Evolutionary conservation across 2,329 filamentous ascomycete species (phyloP), one percentile per base, ranked within the genome.

Genomic region (Trichoderma sp.): DNA sequence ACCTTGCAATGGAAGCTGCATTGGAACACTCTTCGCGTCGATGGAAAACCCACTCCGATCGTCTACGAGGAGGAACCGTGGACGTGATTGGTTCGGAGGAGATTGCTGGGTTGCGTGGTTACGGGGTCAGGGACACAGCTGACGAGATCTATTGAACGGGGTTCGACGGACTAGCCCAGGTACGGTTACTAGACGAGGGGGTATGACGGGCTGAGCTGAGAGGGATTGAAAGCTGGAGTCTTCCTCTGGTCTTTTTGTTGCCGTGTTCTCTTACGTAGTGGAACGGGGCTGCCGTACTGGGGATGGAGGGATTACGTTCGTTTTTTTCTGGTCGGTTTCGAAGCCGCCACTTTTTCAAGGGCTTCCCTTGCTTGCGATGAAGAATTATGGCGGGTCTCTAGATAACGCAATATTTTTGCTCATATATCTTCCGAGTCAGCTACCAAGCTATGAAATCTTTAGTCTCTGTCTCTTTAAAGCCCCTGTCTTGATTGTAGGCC

Each of bases 121-220:
- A 43, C 32, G 34, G 32, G 30, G 30, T 26, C 34, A 58, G 64
- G 63, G 21, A 34, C n/a, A 51, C 14, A 24, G n/a, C 51, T 67
- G 64, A 67, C 34, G 64, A 67, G 64, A 67, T 67, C 64, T 67
- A 67, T 67, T 43, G 64, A 43, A 67, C 32, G 64, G 65, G 62
- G 65, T 69, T 51, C 15, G 56, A 34, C 57, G 36, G 3, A 30
- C 53, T 69, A 69, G 36, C 39, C 26, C 57, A 39, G 15, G 34
- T 21, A 58, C 56, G 26, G n/a, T 24, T 28, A 58, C 53, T 43
- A 21, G n/a, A n/a, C n/a, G n/a, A n/a, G n/a, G 34, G 60, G 34
- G 56, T 24, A 28, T 6, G 56, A 56, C 14, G 24, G 12, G 47
- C 39, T 43, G 21, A 21, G 47, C 47, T 53, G 47, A 53, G 65